These are phyloP conservation scores for Rehmannia glutinosa DNA, from an alignment of 257 asterid species.

Conservation along the genomic window DNA sequence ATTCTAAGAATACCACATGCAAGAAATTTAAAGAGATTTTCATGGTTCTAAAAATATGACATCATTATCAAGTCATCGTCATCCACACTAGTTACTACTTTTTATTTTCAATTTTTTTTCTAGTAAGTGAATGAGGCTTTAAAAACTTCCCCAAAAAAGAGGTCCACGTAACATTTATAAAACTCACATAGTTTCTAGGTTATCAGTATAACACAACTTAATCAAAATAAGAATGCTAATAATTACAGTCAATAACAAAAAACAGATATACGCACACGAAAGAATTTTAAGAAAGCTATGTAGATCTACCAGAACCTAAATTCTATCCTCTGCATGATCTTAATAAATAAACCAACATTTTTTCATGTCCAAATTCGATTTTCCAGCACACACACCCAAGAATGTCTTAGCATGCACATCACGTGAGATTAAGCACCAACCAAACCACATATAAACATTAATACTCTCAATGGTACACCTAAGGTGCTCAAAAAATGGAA, in stretches of 20 bases:
- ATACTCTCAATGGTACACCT: background rate
- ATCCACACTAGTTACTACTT: no score
- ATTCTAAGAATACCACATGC: no score
- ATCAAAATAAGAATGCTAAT: background rate
- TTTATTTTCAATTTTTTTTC: no score
- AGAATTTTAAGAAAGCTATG: background rate
- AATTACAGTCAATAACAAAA: background rate
- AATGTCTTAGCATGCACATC: background rate
- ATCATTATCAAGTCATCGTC: no score
- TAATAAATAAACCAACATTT: no score
- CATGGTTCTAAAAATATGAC: no score
- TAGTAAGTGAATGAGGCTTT: no score
- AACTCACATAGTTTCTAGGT: background rate
- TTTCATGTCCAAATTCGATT: background rate
- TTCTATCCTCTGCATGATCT: no score
- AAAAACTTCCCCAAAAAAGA: no score
- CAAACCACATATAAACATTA: background rate
- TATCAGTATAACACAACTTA: background rate
- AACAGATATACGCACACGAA: background rate
- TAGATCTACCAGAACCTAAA: no score
- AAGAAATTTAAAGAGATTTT: no score
- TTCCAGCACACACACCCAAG: background rate
- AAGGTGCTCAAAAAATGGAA: background rate
- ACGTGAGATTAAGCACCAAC: background rate
- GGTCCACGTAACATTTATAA: background rate